A percentile compares a stretch with the other conserved stretches of the same genome.
Evolutionary conservation across 2,329 filamentous ascomycete genomes (phyloP).

Genomic region (Raffaelea arxii): DNA sequence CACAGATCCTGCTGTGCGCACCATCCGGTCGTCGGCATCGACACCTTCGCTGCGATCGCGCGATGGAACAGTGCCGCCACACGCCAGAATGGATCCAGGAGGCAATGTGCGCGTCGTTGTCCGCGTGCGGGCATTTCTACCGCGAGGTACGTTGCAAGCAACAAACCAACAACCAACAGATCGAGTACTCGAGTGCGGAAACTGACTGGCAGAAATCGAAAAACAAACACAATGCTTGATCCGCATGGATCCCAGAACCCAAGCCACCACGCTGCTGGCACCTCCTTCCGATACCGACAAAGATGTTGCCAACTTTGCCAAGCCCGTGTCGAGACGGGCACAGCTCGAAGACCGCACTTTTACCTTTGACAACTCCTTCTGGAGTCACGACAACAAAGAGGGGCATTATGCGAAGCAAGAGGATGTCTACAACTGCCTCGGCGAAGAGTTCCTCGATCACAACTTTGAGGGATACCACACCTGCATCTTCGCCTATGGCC

Average conservation of each 20-base stretch:
- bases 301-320: slow-evolving; percentile 15
- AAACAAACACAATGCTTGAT: slow-evolving; percentile 77
- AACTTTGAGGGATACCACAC: slow-evolving; percentile 98
- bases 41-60: slow-evolving; percentile 68
- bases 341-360: slow-evolving; percentile 40
- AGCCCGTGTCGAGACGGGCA: slow-evolving; percentile 14
- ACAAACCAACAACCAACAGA: background rate
- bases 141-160: slow-evolving; percentile 61
- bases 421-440: slow-evolving; percentile 78
- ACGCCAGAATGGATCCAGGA: slow-evolving; percentile 48
- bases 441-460: slow-evolving; percentile 87
- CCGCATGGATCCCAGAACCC: slow-evolving; percentile 78
- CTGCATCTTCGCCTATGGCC: slow-evolving; percentile 98
- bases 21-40: slow-evolving; percentile 58
- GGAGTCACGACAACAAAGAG: slow-evolving; percentile 85
- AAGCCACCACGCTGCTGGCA: slow-evolving; percentile 71
- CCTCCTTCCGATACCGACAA: slow-evolving; percentile 31
- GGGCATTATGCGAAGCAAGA: slow-evolving; percentile 82
- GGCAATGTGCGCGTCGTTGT: slow-evolving; percentile 80
- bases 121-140: slow-evolving; percentile 68
- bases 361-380: slow-evolving; percentile 95
- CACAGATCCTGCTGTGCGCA: slow-evolving; percentile 15
- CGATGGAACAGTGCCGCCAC: slow-evolving; percentile 53
- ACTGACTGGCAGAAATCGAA: slow-evolving; percentile 59
- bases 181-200: background rate